Evolutionary conservation across 371 early-diverging fungal species (phyloP).

Genomic region (Apophysomyces trapeziformis): DNA sequence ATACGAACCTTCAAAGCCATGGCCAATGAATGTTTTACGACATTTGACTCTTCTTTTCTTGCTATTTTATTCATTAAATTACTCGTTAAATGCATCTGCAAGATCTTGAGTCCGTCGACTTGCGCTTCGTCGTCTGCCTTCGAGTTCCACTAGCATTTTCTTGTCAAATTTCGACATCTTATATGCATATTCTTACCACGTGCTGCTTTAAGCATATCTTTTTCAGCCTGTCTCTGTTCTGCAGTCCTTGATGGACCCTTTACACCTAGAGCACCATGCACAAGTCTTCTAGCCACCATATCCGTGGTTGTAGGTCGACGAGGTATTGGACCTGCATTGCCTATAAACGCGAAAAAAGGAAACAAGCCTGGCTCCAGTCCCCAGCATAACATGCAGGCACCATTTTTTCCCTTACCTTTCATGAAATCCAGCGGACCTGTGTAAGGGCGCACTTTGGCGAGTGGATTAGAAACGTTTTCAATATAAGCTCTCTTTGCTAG

Average conservation of each 20-base stretch:
- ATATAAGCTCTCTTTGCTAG: slow-evolving; percentile 35
- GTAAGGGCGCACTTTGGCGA: slow-evolving; percentile 36
- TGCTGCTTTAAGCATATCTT: slow-evolving; percentile 27
- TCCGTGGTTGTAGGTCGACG: slow-evolving; percentile 54
- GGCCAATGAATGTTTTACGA: background rate
- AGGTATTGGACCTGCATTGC: slow-evolving; percentile 17
- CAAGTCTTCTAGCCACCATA: slow-evolving; percentile 53
- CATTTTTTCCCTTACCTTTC: slow-evolving; percentile 18
- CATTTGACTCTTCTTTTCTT: background rate
- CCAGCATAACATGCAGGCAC: background rate
- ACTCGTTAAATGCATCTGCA: slow-evolving; percentile 35
- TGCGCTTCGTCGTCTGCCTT: slow-evolving; percentile 19
- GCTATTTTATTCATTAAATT: background rate
- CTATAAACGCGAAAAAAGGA: background rate
- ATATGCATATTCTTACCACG: slow-evolving; percentile 24
- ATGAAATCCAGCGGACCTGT: slow-evolving; percentile 26
- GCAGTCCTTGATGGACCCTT: slow-evolving; percentile 40
- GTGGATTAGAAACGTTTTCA: slow-evolving; percentile 33
- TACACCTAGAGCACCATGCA: slow-evolving; percentile 59
- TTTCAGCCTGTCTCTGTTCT: slow-evolving; percentile 45
- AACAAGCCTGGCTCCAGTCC: background rate
- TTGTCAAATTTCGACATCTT: background rate
- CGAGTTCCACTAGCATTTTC: slow-evolving; percentile 22
- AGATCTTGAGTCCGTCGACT: slow-evolving; percentile 25
- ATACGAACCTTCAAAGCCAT: no score